Conservation (phyloP, 805 yeast species). For the Clavispora vitiphila region DNA sequence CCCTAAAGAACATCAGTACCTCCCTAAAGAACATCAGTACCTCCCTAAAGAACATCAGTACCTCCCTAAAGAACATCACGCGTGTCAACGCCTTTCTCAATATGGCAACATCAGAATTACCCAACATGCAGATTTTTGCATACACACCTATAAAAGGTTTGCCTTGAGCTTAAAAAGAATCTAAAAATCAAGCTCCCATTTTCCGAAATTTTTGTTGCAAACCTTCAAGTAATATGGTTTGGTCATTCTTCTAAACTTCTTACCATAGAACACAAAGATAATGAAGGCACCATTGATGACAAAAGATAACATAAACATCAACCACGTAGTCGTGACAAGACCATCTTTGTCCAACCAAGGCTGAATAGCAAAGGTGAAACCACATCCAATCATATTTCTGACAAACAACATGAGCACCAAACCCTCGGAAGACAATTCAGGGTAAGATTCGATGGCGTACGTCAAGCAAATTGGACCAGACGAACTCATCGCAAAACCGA, state of each 20-base stretch:
- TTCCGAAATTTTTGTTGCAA: background rate
- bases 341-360: constrained; percentile 42
- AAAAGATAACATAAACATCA: constrained; percentile 40
- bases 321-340: constrained; percentile 38
- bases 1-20: too few relatives aligned
- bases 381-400: constrained; percentile 41
- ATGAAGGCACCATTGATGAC: constrained; percentile 38
- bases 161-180: too few relatives aligned
- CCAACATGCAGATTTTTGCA: too few relatives aligned
- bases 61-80: too few relatives aligned
- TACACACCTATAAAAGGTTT: too few relatives aligned
- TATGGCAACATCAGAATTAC: too few relatives aligned
- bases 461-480: constrained; percentile 44
- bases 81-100: too few relatives aligned
- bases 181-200: too few relatives aligned
- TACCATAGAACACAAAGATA: constrained; percentile 40
- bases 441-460: constrained; percentile 53
- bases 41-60: too few relatives aligned
- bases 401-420: constrained; percentile 40
- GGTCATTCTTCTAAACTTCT: constrained; percentile 33
- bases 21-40: too few relatives aligned
- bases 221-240: constrained; percentile 16
- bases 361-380: constrained; percentile 42
- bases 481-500: constrained; percentile 51
- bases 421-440: constrained; percentile 39